Percentiles rank a stretch among this genome's conserved stretches.
Evolutionary conservation across 768 basidiomycete genomes (phyloP).

Genomic region (Tulasnella sp.): DNA sequence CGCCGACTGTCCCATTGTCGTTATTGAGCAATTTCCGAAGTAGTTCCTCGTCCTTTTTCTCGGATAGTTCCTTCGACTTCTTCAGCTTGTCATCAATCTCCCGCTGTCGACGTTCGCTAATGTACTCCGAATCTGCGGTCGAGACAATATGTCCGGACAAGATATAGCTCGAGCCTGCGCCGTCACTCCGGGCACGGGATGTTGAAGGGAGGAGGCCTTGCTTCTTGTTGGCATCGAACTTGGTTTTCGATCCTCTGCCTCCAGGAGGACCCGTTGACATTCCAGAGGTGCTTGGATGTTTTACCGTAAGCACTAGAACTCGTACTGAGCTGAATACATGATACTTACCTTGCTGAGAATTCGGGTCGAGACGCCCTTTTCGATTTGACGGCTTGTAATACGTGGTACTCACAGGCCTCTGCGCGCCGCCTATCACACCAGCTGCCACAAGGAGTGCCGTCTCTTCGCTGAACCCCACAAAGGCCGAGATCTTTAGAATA

Average conservation of each 20-base stretch:
- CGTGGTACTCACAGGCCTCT: constrained; percentile 87
- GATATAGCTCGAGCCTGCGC: constrained; percentile 49
- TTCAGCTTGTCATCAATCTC: constrained; percentile 18
- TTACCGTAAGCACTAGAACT: not conserved
- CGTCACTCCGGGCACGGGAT: constrained; percentile 27
- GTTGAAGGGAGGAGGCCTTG: constrained; percentile 59
- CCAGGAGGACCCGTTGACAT: constrained; percentile 35
- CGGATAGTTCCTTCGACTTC: constrained; percentile 21
- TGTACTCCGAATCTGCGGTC: constrained; percentile 30
- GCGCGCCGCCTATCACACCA: constrained; percentile 83
- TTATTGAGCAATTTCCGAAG: constrained; percentile 1
- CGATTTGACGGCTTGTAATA: constrained; percentile 66
- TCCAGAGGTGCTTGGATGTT: constrained; percentile 53
- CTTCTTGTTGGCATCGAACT: constrained; percentile 55
- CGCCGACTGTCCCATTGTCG: constrained; percentile 26
- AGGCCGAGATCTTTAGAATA: constrained; percentile 76
- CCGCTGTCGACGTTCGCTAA: constrained; percentile 17
- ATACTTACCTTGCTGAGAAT: constrained; percentile 63
- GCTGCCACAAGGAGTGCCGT: constrained; percentile 67
- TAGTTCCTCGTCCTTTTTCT: constrained; percentile 13
- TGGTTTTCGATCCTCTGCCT: not conserved
- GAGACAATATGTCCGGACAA: constrained; percentile 50
- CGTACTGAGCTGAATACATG: not conserved
- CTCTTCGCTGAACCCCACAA: constrained; percentile 63
- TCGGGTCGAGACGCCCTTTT: constrained; percentile 69